phyloP scores from a whole-genome alignment of 768 basidiomycete species.

The Melanogaster broomeanus region DNA sequence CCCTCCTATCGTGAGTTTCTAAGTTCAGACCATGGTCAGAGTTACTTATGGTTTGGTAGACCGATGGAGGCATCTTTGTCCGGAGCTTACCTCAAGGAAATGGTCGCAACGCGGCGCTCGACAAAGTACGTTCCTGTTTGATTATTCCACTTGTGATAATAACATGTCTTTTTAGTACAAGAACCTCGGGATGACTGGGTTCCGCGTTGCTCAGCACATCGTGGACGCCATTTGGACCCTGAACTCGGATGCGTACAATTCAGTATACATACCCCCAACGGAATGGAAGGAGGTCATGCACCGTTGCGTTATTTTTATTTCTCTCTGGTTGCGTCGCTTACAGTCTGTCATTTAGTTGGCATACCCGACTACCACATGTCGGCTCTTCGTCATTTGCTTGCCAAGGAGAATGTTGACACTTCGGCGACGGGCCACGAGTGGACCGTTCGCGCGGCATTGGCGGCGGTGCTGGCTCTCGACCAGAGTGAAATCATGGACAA shows the following conservation, averaged over 20 bases:
- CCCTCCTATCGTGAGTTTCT: not conserved
- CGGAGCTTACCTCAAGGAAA: not conserved
- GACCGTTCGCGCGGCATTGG: not conserved
- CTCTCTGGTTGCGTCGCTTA: not conserved
- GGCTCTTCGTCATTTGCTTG: not conserved
- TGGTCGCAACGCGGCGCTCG: not conserved
- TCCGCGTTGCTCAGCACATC: not conserved
- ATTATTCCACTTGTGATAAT: no score
- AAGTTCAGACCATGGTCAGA: no score
- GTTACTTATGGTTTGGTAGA: not conserved
- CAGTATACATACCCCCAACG: not conserved
- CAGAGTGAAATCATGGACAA: slow-evolving; percentile 1
- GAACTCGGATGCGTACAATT: not conserved
- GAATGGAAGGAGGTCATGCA: not conserved
- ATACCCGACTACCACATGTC: not conserved
- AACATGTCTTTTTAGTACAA: not conserved
- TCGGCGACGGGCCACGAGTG: not conserved
- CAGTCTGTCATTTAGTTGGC: not conserved
- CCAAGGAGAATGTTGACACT: not conserved
- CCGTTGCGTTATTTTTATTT: not conserved
- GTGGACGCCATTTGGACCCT: not conserved
- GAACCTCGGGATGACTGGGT: not conserved
- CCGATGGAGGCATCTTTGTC: not conserved
- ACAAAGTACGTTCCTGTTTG: not conserved
- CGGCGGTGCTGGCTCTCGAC: not conserved